Base-by-base conservation (phyloP, 2,329 filamentous ascomycete genomes). In the Colletotrichum australisinense region DNA sequence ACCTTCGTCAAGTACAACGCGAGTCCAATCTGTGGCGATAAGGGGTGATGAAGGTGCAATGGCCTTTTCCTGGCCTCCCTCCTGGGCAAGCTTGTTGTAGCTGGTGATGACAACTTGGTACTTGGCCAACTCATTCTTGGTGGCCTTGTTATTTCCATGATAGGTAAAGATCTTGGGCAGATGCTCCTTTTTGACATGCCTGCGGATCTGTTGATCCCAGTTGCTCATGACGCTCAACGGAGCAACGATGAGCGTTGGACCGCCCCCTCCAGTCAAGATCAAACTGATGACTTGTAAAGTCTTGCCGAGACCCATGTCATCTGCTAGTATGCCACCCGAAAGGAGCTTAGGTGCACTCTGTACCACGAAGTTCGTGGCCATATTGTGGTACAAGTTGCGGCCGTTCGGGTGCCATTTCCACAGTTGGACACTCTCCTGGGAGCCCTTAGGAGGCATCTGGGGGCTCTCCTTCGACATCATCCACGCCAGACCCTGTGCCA, bases 271-370 rank as follows among this genome's bases (percentile, higher is more conserved):
- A 4, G 86, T 85, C 63, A 95, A 83, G 68, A 98, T 92, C 46
- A 97, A 84, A 66, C 94, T 93, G 76, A 98, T 96, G 60, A 95
- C 89, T 80, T 97, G 93, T 9, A 98, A 87, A 0, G 95, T 98
- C 84, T 97, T 97, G 28, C 95, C 95, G 5, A 98, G 84, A 4
- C 95, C 95, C 95, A 98, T 98, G 78, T 98, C 95, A 80, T 98
- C 95, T 2, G 95, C 94, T 9, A 98, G 87, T 63, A 98, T 95
- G 38, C 95, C 95, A 22, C 95, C 95, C 63, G 91, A 94, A 7
- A 94, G 90, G 26, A 97, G 86, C 1, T 84, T 81, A 0, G 94
- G 94, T 1, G 87, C 82, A 3, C 80, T 81, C 0, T 80, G 81
- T 9, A 88, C 91, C 11, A 90, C 88, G 79, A 92, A 95, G 65